Percentiles rank a stretch among this genome's conserved stretches.
phyloP scores from a whole-genome alignment of 176 grass and related monocot genomes.

The Chloris gayana region DNA sequence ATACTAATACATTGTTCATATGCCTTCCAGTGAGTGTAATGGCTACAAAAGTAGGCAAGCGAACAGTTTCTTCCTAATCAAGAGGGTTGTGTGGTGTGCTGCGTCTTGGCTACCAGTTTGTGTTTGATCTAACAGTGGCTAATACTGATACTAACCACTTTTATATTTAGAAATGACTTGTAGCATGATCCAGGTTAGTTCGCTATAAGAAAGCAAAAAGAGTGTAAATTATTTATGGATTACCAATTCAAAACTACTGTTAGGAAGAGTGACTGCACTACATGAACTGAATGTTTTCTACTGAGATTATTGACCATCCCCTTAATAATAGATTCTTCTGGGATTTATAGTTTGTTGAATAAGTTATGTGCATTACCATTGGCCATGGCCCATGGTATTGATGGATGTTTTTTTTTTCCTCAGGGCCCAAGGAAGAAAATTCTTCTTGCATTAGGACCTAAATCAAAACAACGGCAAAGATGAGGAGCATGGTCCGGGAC shows the following conservation, averaged over 20 bases:
- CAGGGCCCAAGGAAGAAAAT: constrained; percentile 93
- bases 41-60: background rate
- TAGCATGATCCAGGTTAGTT: background rate
- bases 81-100: background rate
- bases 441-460: constrained; percentile 60
- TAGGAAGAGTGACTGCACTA: background rate
- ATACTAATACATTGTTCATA: background rate
- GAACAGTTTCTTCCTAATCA: constrained; percentile 2
- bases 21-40: background rate
- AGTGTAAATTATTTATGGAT: background rate
- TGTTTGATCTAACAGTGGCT: background rate
- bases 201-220: background rate
- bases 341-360: background rate
- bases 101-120: background rate
- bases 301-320: background rate
- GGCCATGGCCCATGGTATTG: constrained; percentile 1
- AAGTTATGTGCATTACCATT: constrained; percentile 1
- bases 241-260: background rate
- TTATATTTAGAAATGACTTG: constrained; percentile 5
- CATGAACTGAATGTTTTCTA: background rate
- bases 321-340: background rate
- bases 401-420: constrained; percentile 4
- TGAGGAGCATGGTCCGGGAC: constrained; percentile 29
- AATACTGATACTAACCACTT: background rate
- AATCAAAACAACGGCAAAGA: constrained; percentile 46